phyloP scores from a whole-genome alignment of 441 rosid genomes.

The Erodium chrysanthum region DNA sequence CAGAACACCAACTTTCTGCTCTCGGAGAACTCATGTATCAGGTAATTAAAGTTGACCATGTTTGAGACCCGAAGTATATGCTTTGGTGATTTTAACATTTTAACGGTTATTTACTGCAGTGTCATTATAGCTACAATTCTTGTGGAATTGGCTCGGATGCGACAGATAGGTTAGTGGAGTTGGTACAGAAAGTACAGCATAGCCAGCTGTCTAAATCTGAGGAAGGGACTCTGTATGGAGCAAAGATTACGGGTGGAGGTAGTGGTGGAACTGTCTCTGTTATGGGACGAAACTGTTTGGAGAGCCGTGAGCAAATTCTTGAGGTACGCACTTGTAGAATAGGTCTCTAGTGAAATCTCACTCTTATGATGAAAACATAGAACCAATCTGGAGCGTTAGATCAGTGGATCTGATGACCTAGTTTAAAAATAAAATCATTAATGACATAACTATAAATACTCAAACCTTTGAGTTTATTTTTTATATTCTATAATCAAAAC shows the following conservation, averaged over 20 bases:
- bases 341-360: no score
- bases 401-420: no score
- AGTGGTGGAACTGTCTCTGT: slow-evolving; percentile 93
- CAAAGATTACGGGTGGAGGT: slow-evolving; percentile 96
- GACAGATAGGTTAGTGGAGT: slow-evolving; percentile 52
- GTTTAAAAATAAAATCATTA: no score
- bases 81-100: neutral
- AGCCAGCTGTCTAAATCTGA: slow-evolving; percentile 34
- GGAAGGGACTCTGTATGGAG: slow-evolving; percentile 67
- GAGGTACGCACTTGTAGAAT: slow-evolving; percentile 41
- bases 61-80: slow-evolving; percentile 6
- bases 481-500: no score
- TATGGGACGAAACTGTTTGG: slow-evolving; percentile 58
- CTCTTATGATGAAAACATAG: no score
- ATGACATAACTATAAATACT: no score
- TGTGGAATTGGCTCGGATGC: slow-evolving; percentile 96
- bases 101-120: slow-evolving; percentile 33
- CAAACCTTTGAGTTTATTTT: no score
- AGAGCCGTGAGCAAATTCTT: slow-evolving; percentile 77
- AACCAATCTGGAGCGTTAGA: no score
- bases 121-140: slow-evolving; percentile 94
- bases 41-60: slow-evolving; percentile 28
- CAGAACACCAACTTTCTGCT: slow-evolving; percentile 83
- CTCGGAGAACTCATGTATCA: slow-evolving; percentile 94
- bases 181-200: slow-evolving; percentile 91